Base-by-base conservation (phyloP, 179 eudicot species). In the Spinacia oleracea region DNA sequence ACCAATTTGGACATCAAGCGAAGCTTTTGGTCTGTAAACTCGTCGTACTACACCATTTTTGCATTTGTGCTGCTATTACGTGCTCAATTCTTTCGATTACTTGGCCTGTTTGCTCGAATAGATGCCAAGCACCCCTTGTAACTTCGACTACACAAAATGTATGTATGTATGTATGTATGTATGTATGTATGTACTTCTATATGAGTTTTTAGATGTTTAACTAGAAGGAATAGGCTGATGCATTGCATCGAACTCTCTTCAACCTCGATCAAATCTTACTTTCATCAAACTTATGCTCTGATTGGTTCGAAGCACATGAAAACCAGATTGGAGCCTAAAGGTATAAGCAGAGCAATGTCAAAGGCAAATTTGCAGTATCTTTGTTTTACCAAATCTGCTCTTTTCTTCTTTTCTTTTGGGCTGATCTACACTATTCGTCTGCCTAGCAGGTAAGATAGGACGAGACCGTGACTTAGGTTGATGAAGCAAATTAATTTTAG, bases 21-120 rank as follows among this genome's bases (percentile, higher is more conserved):
- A 72, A 31, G 45, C 5, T 48, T 29, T 32, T 51, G 62, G 75
- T 34, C 25, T 72, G 75, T 51, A 72, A 72, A 51, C 42, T 48
- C 51, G 16, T 50, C 9, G 29, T 72, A 18, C 31, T 72, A 25
- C 15, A 1, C 21, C 23, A 32, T 51, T 8, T 72, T 10, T 31
- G 62, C 29, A 18, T 20, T 7, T 50, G 6, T 1, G 12, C 42
- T 45, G 60, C 15, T 50, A 35, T 21, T 23, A n/a, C n/a, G 20
- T 25, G 21, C 55, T 70, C 40, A 6, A 43, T 14, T 11, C 15
- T 46, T 25, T 20, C 3, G 6, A 42, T 70, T 20, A 4, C 0
- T 31, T 38, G 21, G n/a, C 21, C 56, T 45, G 35, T 25, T 70
- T 11, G 45, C 53, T 2, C n/a, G 9, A 70, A 45, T 45, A 0